Conservation (phyloP, 345 rosid species). For the Camelina laxa region DNA sequence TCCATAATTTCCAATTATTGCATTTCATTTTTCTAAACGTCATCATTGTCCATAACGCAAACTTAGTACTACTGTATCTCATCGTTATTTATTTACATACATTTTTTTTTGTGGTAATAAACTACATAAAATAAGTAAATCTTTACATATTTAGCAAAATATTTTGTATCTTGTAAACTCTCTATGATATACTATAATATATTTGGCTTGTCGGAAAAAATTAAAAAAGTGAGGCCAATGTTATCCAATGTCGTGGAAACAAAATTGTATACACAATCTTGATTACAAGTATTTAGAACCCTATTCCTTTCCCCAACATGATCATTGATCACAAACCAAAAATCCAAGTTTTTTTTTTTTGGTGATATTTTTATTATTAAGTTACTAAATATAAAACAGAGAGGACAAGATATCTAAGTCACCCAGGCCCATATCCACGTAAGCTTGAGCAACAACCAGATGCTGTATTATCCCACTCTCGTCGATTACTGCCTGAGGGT, state of each 20-base stretch:
- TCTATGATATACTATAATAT: too few relatives aligned
- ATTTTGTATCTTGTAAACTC: too few relatives aligned
- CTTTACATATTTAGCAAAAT: background rate
- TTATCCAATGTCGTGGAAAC: background rate
- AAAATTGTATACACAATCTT: background rate
- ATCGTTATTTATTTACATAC: background rate
- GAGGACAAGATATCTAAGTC: background rate
- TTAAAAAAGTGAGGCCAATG: background rate
- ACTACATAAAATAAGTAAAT: background rate
- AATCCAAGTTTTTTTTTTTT: background rate
- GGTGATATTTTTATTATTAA: background rate
- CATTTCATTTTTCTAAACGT: slow-evolving; percentile 12
- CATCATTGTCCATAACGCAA: slow-evolving; percentile 16
- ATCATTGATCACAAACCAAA: background rate
- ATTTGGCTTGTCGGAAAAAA: background rate
- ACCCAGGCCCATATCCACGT: slow-evolving; percentile 25
- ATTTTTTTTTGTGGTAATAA: background rate
- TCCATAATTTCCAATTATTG: slow-evolving; percentile 28
- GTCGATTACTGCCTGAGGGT: background rate
- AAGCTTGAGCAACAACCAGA: slow-evolving; percentile 12
- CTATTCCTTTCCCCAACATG: background rate
- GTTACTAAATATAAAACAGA: background rate
- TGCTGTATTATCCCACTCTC: slow-evolving; percentile 26
- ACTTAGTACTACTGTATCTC: slow-evolving; percentile 9
- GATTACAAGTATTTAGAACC: background rate